Evolutionary conservation across 352 stramenopile species (phyloP), one percentile per base, ranked within the genome.

Genomic region (Vaucheria bursata): DNA sequence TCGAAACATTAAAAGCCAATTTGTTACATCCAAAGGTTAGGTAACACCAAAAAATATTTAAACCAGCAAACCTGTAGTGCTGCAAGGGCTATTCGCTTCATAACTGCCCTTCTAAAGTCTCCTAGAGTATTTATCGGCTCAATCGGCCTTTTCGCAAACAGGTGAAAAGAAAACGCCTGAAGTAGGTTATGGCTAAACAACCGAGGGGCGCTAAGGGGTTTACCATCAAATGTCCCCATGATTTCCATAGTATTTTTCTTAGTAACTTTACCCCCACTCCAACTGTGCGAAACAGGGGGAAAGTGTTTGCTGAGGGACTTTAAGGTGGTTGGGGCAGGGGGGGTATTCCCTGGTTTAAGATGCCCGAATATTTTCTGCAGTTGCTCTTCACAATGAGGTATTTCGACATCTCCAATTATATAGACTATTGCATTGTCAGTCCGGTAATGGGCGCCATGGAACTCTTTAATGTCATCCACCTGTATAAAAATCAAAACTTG

Each of bases 121-220:
- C 83, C 79, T 29, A 93, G 77, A 53, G 89, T 85, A 5, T 86
- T 86, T 76, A 93, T 87, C 1, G 87, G 85, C 81, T 93, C 88
- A 29, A 95, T 89, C 29, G 89, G 89, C 69, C 89, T 80, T 83
- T 95, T 95, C 33, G 89, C 87, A 81, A 95, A 95, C 0, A 95
- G 84, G 80, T 95, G 90, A 71, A 95, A 87, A 0, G 88, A 92
- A 77, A 94, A 94, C 5, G 88, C 85, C 75, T 94, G 90, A 5
- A 83, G 79, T 25, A 94, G 81, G 79, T 93, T 89, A 75, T 95
- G 90, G 85, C 90, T 81, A 64, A 87, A 89, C 29, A 88, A 64
- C 7, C 82, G 52, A n/a, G 77, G 71, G 8, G 7, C 45, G 59
- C 71, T 52, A 33, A 80, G 45, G 1, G 73, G 72, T 52, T 79